A percentile compares a stretch with the other conserved stretches of the same genome.
Evolutionary conservation across 208 protist species (phyloP).

Genomic region (Angomonas deanei): DNA sequence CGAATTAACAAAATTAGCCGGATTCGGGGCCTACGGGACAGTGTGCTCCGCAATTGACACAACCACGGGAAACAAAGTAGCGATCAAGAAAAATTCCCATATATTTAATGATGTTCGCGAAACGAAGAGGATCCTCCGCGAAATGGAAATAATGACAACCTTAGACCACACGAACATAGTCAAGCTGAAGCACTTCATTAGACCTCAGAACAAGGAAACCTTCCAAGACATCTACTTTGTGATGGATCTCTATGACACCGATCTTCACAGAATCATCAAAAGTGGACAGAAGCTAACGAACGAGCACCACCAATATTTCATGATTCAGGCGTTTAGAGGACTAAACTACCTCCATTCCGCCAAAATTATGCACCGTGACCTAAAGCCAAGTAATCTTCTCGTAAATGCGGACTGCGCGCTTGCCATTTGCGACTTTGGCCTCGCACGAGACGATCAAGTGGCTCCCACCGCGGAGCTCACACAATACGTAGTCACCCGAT

Average conservation of each 20-base stretch:
- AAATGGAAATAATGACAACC: slow-evolving; percentile 94
- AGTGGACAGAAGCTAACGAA: slow-evolving; percentile 93
- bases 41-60: slow-evolving; percentile 70
- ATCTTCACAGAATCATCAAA: slow-evolving; percentile 96
- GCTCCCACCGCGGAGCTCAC: slow-evolving; percentile 69
- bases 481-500: slow-evolving; percentile 97
- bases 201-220: slow-evolving; percentile 47
- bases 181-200: slow-evolving; percentile 77
- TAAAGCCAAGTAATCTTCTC: slow-evolving; percentile 95
- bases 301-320: slow-evolving; percentile 98
- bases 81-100: slow-evolving; percentile 97
- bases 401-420: slow-evolving; percentile 94
- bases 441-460: slow-evolving; percentile 78
- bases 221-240: slow-evolving; percentile 90
- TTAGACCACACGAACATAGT: slow-evolving; percentile 94
- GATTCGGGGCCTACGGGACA: slow-evolving; percentile 80
- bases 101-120: slow-evolving; percentile 95
- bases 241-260: slow-evolving; percentile 94
- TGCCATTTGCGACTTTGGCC: slow-evolving; percentile 92
- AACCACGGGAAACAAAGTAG: slow-evolving; percentile 66
- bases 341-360: slow-evolving; percentile 97
- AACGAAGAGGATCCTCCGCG: slow-evolving; percentile 95
- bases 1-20: slow-evolving; percentile 73
- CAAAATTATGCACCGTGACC: slow-evolving; percentile 95
- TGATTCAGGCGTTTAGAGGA: slow-evolving; percentile 96